Conservation (phyloP, 805 yeast species). For the Myxozyma kluyveri region DNA sequence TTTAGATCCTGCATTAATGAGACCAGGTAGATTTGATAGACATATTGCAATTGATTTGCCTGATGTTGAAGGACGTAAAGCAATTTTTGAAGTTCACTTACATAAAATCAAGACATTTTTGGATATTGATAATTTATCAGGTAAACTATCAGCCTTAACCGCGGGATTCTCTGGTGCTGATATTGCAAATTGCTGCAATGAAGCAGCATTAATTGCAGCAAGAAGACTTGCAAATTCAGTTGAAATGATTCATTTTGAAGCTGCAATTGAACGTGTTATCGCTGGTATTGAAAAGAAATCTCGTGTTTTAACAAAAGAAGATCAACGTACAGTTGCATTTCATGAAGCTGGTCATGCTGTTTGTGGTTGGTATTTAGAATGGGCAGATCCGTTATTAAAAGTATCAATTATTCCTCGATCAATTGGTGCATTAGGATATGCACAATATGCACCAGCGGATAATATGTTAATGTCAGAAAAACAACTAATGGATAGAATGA, state of each 20-base stretch:
- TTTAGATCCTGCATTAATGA: slow-evolving; percentile 83
- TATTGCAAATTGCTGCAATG: slow-evolving; percentile 94
- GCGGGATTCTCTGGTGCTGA: slow-evolving; percentile 99
- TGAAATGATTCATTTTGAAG: slow-evolving; percentile 78
- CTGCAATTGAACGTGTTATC: slow-evolving; percentile 94
- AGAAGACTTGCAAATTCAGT: slow-evolving; percentile 72
- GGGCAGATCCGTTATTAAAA: slow-evolving; percentile 90
- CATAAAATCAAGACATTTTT: slow-evolving; percentile 61
- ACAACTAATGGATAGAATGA: slow-evolving; percentile 85
- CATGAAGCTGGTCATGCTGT: slow-evolving; percentile 99
- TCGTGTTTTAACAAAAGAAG: slow-evolving; percentile 76
- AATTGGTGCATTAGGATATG: slow-evolving; percentile 95
- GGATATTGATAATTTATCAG: slow-evolving; percentile 60
- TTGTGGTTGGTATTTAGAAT: slow-evolving; percentile 92
- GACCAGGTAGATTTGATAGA: slow-evolving; percentile 98
- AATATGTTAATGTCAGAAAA: slow-evolving; percentile 70
- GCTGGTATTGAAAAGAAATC: slow-evolving; percentile 94
- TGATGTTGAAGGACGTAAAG: slow-evolving; percentile 91
- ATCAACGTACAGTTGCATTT: slow-evolving; percentile 86
- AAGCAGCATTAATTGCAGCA: slow-evolving; percentile 96
- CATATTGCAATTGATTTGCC: slow-evolving; percentile 91
- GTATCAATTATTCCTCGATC: slow-evolving; percentile 97
- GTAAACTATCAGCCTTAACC: slow-evolving; percentile 89
- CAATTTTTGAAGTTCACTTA: slow-evolving; percentile 84
- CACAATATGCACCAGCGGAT: slow-evolving; percentile 95